Evolutionary conservation across 495 filamentous ascomycete genomes (phyloP).

Genomic region (Penicillium cinerascens): DNA sequence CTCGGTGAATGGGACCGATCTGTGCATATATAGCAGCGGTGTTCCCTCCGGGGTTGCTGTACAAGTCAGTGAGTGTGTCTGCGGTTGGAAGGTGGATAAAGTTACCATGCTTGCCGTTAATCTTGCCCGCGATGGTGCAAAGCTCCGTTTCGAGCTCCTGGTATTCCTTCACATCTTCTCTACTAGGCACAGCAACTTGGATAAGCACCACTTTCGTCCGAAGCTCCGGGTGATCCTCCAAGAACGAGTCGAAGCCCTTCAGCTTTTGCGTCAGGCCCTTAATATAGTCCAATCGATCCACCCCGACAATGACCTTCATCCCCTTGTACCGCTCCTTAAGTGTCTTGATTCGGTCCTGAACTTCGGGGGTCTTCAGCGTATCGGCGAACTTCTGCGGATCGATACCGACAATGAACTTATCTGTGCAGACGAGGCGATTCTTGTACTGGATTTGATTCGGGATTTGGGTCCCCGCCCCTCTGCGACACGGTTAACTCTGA

Average conservation of each 20-base stretch:
- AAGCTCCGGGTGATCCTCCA: conserved; percentile 89
- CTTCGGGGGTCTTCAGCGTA: conserved; percentile 64
- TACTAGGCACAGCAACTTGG: conserved; percentile 87
- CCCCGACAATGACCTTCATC: conserved; percentile 85
- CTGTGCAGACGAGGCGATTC: conserved; percentile 68
- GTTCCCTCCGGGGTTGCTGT: conserved; percentile 82
- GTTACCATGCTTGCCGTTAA: conserved; percentile 66
- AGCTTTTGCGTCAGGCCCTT: conserved; percentile 96
- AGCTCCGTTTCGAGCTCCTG: conserved; percentile 88
- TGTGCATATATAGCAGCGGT: conserved; percentile 92
- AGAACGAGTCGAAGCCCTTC: conserved; percentile 84
- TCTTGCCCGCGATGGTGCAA: conserved; percentile 84
- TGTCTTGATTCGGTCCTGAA: conserved; percentile 72
- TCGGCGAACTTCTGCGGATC: conserved; percentile 87
- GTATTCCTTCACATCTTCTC: conserved; percentile 94
- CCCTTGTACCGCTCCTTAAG: conserved; percentile 81
- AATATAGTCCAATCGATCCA: conserved; percentile 92
- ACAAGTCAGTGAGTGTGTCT: conserved; percentile 1
- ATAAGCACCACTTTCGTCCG: conserved; percentile 88
- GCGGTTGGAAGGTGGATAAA: not conserved
- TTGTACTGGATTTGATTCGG: conserved; percentile 75
- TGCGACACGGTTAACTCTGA: conserved; percentile 3
- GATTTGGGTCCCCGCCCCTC: conserved; percentile 18
- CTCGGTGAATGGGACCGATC: conserved; percentile 83
- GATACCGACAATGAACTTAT: conserved; percentile 89